phyloP scores from a whole-genome alignment of 2,329 filamentous ascomycete species.

The Alternaria sp. region DNA sequence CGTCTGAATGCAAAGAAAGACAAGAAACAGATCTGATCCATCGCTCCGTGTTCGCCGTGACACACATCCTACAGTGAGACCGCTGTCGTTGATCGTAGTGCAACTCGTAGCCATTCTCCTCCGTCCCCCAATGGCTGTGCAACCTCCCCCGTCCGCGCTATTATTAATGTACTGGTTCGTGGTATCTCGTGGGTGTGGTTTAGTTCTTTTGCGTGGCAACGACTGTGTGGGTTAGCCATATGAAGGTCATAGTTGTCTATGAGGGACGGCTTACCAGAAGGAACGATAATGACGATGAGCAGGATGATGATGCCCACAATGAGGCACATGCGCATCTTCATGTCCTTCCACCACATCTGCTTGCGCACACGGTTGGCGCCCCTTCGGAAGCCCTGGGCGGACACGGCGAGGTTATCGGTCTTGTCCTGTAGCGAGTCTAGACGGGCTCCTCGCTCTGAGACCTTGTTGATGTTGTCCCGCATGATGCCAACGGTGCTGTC shows the following conservation, averaged over 20 bases:
- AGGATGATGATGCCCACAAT: conserved; percentile 90
- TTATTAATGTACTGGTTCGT: conserved; percentile 42
- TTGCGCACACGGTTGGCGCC: conserved; percentile 92
- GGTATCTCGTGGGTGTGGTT: conserved; percentile 31
- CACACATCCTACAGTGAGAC: conserved; percentile 40
- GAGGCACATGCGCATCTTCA: conserved; percentile 99
- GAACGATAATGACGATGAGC: conserved; percentile 92
- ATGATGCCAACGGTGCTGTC: conserved; percentile 94
- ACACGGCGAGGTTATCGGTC: conserved; percentile 89
- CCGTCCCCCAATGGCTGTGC: conserved; percentile 25
- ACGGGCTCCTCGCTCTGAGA: conserved; percentile 88
- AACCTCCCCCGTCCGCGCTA: conserved; percentile 27
- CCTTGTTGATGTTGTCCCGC: conserved; percentile 97
- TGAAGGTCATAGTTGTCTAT: too few species aligned
- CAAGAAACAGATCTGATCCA: conserved; percentile 42
- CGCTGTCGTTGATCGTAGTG: conserved; percentile 31
- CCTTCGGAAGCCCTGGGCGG: conserved; percentile 92
- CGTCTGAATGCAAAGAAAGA: conserved; percentile 45
- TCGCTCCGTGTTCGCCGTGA: conserved; percentile 46
- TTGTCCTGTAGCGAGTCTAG: conserved; percentile 91
- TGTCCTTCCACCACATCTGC: conserved; percentile 99
- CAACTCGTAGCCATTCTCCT: conserved; percentile 31
- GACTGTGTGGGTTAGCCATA: conserved; percentile 29
- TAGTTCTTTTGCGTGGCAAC: conserved; percentile 33
- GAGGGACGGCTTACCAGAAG: conserved; percentile 70